Evolutionary conservation across 1,284 basidiomycete genomes (phyloP), one percentile per base, ranked within the genome.

Genomic region (Ganoderma resinaceum): DNA sequence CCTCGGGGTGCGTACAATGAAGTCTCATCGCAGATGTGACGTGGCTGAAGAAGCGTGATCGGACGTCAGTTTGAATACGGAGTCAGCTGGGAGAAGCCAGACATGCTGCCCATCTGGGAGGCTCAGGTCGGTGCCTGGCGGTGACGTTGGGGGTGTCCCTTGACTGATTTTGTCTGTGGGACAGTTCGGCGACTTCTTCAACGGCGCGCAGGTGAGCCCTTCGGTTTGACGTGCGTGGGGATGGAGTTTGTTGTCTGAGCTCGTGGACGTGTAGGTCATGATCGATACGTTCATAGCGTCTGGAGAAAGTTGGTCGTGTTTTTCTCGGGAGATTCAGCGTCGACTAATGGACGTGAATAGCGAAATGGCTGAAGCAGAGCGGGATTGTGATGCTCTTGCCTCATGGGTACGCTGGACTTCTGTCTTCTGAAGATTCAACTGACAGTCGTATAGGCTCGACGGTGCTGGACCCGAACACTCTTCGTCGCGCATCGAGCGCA

Each of bases 331-430:
- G 33, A 62, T 35, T 7, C 52, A 58, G 9, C 29, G 29, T 31
- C 65, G 26, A 31, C 66, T 66, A 46, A 72, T 62, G 49, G 29
- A 53, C 58, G 61, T 64, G 63, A 70, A 46, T 71, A 95, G 94
- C 94, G 4, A 98, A 98, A 83, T 98, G 96, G 96, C 81, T 96
- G 67, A 95, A 92, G 78, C 95, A 97, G 81, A 96, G 94, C 71
- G 96, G 94, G 0, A 86, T 97, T 46, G 92, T 96, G 4, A 82
- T 98, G 74, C 87, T 95, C 68, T 84, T 98, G 7, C 95, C 95
- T 23, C 95, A 96, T 72, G 95, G 78, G 78, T 79, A 68, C 40
- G 75, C 55, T 53, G 11, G 14, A 43, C 23, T 16, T 23, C 7
- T 12, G 57, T 61, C 49, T 64, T 16, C 37, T 23, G 37, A 26